phyloP scores from a whole-genome alignment of 768 basidiomycete species.

The Dacryopinax primogenitus region DNA sequence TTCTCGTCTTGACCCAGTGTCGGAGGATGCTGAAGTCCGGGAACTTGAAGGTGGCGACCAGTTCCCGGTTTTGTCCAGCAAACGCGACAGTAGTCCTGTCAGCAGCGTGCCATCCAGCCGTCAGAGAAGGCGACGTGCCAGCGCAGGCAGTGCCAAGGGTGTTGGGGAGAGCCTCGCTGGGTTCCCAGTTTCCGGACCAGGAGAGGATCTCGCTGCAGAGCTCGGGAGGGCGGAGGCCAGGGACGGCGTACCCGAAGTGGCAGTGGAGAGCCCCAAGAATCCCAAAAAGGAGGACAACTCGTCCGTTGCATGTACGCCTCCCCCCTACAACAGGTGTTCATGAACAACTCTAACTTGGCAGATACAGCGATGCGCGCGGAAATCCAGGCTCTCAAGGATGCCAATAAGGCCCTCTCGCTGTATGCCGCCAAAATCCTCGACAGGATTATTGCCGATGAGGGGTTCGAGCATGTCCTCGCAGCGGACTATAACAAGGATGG shows the following conservation, averaged over 20 bases:
- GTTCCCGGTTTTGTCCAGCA: not conserved
- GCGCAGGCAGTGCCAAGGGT: not conserved
- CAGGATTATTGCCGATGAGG: constrained; percentile 89
- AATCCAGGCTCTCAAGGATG: constrained; percentile 85
- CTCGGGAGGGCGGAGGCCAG: constrained; percentile 85
- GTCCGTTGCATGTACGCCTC: not conserved
- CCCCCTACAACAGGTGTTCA: not conserved
- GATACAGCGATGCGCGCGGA: constrained; percentile 58
- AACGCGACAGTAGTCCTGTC: not conserved
- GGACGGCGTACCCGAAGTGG: constrained; percentile 47
- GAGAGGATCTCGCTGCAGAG: constrained; percentile 81
- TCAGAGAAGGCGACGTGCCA: not conserved
- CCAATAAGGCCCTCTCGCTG: constrained; percentile 86
- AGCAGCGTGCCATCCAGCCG: not conserved
- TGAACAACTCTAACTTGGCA: constrained; percentile 27
- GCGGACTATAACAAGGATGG: constrained; percentile 73
- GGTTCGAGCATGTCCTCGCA: constrained; percentile 94
- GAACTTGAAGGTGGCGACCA: not conserved
- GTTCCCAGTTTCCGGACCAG: constrained; percentile 76
- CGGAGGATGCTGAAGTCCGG: not conserved
- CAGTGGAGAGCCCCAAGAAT: constrained; percentile 20
- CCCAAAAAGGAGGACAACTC: not conserved
- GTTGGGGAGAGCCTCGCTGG: constrained; percentile 72
- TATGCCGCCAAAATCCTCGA: constrained; percentile 98
- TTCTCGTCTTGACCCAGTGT: not conserved